phyloP scores from a whole-genome alignment of 257 asterid genomes.

The Solanum pinnatisectum region DNA sequence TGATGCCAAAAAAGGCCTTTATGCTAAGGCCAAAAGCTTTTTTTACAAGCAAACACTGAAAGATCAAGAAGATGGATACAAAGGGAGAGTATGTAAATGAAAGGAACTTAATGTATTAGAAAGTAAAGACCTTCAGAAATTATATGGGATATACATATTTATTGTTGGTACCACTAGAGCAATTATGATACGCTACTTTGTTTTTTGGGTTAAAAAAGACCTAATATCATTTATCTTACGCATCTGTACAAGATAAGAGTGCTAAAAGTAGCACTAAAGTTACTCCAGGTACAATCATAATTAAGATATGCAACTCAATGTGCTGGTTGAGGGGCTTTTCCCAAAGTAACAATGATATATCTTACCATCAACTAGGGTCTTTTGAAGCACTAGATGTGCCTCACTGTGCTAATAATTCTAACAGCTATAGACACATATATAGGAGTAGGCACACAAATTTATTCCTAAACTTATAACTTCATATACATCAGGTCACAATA shows the following conservation, averaged over 20 bases:
- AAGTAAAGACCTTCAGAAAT: neutral
- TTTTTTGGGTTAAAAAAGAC: neutral
- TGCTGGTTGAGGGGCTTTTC: neutral
- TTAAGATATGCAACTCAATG: neutral
- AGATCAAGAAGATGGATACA: neutral
- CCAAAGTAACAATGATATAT: neutral
- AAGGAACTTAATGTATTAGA: neutral
- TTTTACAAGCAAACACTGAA: neutral
- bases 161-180: neutral
- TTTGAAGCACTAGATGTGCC: neutral
- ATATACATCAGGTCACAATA: slow-evolving; percentile 1
- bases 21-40: neutral
- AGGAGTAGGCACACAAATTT: neutral
- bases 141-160: neutral
- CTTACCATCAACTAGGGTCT: neutral
- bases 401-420: neutral
- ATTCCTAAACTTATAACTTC: neutral
- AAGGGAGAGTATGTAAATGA: neutral
- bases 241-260: neutral
- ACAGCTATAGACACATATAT: neutral
- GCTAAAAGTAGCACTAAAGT: neutral
- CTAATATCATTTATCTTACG: neutral
- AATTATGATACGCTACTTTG: neutral
- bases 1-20: neutral
- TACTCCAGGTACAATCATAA: neutral